Percentiles rank a stretch among this genome's conserved stretches.
phyloP scores from a whole-genome alignment of 306 rosid genomes.

The Adenanthera pavonina region DNA sequence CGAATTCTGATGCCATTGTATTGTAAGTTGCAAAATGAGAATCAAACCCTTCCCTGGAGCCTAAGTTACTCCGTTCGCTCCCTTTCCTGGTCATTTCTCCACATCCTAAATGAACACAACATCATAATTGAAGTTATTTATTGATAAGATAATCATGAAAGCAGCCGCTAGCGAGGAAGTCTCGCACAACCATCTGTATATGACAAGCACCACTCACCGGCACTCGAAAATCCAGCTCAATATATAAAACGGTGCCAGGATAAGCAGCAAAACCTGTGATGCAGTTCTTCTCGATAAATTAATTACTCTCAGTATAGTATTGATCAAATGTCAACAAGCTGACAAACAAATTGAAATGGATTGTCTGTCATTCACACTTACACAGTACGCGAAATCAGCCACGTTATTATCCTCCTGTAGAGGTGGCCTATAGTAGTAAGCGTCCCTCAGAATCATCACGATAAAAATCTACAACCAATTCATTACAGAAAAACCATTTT shows the following conservation, averaged over 20 bases:
- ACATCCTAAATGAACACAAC: background rate
- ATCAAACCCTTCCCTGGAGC: background rate
- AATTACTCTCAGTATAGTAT: background rate
- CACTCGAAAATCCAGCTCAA: background rate
- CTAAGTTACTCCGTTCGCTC: background rate
- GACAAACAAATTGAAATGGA: background rate
- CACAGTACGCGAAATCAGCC: background rate
- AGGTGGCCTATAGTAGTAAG: background rate
- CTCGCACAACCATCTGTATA: background rate
- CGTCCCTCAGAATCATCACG: background rate
- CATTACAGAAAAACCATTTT: background rate
- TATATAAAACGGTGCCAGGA: background rate
- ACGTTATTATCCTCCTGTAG: background rate
- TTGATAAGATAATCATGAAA: background rate
- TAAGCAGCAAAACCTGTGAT: background rate
- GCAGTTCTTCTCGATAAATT: background rate
- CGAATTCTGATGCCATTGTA: background rate
- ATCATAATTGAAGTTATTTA: background rate
- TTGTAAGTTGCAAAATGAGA: background rate
- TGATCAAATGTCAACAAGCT: background rate
- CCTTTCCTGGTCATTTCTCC: background rate
- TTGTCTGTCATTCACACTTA: background rate
- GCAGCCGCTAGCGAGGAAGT: background rate
- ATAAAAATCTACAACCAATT: slow-evolving; percentile 6
- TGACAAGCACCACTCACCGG: background rate